A percentile compares a stretch with the other conserved stretches of the same genome.
phyloP scores from a whole-genome alignment of 2,329 filamentous ascomycete species.

The Cordyceps tenuipes region DNA sequence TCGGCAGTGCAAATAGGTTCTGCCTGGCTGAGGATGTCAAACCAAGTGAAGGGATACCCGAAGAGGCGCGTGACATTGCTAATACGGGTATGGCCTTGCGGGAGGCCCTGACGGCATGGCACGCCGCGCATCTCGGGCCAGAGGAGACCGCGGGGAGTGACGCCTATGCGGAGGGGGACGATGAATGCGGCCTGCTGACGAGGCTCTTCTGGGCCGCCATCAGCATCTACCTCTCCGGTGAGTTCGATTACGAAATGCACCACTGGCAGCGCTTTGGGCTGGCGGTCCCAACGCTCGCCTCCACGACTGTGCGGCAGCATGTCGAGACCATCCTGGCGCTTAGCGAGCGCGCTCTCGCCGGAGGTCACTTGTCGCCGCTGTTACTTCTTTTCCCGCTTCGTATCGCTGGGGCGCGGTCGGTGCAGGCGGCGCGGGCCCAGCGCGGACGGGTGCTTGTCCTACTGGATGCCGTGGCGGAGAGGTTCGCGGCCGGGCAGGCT shows the following conservation, averaged over 20 bases:
- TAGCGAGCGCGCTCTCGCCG: constrained; percentile 14
- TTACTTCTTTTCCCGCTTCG: constrained; percentile 27
- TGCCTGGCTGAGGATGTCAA: neutral
- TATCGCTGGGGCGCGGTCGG: constrained; percentile 24
- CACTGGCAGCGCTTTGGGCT: constrained; percentile 21
- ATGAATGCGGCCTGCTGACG: constrained; percentile 17
- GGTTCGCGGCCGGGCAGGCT: constrained; percentile 21
- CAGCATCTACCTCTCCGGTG: constrained; percentile 29
- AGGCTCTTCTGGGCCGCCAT: constrained; percentile 23
- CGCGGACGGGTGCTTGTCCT: constrained; percentile 16
- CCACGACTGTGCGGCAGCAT: constrained; percentile 17
- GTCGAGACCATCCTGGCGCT: constrained; percentile 19
- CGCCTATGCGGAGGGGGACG: neutral
- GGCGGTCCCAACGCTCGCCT: constrained; percentile 17
- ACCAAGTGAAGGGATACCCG: neutral
- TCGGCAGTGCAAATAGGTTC: neutral
- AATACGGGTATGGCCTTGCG: constrained; percentile 3
- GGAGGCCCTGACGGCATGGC: constrained; percentile 12
- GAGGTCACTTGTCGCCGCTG: constrained; percentile 22
- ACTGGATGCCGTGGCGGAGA: constrained; percentile 15
- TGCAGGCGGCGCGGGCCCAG: constrained; percentile 16
- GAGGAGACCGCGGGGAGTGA: neutral
- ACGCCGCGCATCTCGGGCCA: constrained; percentile 7
- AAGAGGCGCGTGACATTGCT: constrained; percentile 3
- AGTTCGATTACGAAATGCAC: constrained; percentile 27